These are phyloP conservation scores for Ustilago hordei DNA, from an alignment of 1,284 basidiomycete genomes.

Conservation along the genomic window DNA sequence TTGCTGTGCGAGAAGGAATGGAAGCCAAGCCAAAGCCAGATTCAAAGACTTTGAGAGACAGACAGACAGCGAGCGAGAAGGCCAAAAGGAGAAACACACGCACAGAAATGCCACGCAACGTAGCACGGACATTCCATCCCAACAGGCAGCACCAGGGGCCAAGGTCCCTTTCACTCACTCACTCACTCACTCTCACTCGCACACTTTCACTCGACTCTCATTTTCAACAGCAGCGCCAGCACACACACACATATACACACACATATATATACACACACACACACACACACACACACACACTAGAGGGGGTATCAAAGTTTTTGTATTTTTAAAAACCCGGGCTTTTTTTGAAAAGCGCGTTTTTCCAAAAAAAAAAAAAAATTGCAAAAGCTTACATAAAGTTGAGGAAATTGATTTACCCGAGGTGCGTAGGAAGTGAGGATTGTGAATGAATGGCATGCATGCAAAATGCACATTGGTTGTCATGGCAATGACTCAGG, in stretches of 20 bases:
- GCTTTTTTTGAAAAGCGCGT: no score
- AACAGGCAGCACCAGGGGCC: not conserved
- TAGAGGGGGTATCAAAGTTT: no score
- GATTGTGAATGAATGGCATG: no score
- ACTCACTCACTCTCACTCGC: not conserved
- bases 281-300: no score
- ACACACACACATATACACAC: not conserved
- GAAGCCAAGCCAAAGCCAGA: not conserved
- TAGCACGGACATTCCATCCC: not conserved
- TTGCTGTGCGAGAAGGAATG: slow-evolving; percentile 4
- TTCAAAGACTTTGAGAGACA: not conserved
- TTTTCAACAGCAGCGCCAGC: not conserved
- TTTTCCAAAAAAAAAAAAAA: no score
- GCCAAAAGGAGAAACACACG: not conserved
- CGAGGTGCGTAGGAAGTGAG: no score
- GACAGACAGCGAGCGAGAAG: not conserved
- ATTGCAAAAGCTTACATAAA: no score
- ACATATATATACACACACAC: not conserved
- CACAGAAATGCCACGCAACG: slow-evolving; percentile 3
- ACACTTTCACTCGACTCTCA: not conserved
- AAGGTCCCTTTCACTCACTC: not conserved
- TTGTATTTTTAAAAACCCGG: no score
- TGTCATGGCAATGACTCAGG: no score
- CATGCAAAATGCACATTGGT: no score
- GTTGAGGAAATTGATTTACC: no score